phyloP scores from a whole-genome alignment of 2,329 filamentous ascomycete species.

The Nemania diffusa region DNA sequence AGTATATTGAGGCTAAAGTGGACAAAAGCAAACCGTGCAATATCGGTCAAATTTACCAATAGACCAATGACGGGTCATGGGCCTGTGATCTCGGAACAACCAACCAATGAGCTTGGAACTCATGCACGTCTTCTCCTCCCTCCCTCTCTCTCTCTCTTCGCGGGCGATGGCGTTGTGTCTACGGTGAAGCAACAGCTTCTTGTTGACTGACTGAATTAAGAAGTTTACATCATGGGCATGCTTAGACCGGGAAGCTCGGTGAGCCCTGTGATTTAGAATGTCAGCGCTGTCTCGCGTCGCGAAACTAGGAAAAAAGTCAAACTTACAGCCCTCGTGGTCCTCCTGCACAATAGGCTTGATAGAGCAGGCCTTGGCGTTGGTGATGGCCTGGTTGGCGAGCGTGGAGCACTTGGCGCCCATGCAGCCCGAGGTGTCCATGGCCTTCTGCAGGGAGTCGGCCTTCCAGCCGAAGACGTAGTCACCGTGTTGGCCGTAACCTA shows the following conservation, averaged over 20 bases:
- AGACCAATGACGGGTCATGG: neutral
- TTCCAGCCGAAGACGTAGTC: constrained; percentile 53
- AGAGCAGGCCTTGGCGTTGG: constrained; percentile 46
- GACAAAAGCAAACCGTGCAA: neutral
- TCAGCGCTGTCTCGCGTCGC: constrained; percentile 16
- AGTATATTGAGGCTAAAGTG: constrained; percentile 15
- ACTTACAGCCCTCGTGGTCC: constrained; percentile 53
- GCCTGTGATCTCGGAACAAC: neutral
- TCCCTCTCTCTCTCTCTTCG: neutral
- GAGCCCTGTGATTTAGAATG: constrained; percentile 39
- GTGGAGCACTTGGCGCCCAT: constrained; percentile 53
- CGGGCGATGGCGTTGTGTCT: neutral
- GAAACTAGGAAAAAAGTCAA: neutral
- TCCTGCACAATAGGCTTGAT: constrained; percentile 49
- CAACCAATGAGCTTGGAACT: neutral
- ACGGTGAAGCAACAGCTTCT: neutral
- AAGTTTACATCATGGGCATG: constrained; percentile 41
- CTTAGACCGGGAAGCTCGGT: constrained; percentile 43
- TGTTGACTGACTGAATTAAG: neutral
- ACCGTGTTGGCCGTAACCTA: constrained; percentile 43
- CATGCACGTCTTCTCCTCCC: neutral
- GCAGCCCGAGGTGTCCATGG: constrained; percentile 56
- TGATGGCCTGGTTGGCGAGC: constrained; percentile 51
- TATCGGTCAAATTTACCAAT: neutral
- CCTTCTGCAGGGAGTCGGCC: constrained; percentile 44